Conservation (phyloP, 805 yeast genomes). For the Nakazawaea holstii region DNA sequence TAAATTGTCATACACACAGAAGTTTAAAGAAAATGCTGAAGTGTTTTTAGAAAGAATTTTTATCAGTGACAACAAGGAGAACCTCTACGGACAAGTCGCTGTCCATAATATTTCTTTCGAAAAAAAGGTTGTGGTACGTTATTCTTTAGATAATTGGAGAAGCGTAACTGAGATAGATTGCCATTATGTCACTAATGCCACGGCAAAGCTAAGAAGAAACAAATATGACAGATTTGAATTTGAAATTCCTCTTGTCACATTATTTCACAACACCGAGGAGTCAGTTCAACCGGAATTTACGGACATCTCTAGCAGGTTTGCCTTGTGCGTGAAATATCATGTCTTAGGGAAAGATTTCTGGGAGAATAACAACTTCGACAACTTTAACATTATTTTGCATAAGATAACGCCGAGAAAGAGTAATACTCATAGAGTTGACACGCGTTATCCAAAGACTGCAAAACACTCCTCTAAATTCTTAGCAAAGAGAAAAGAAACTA, state of each 20-base stretch:
- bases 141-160: constrained; percentile 75
- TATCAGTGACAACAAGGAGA: constrained; percentile 51
- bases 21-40: constrained; percentile 30
- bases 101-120: constrained; percentile 70
- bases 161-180: constrained; percentile 70
- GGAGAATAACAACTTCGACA: constrained; percentile 67
- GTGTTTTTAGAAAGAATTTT: constrained; percentile 65
- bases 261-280: constrained; percentile 27
- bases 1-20: constrained; percentile 38
- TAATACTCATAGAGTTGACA: constrained; percentile 1
- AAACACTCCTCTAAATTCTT: constrained; percentile 12
- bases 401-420: constrained; percentile 15
- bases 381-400: constrained; percentile 50
- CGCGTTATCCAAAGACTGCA: constrained; percentile 1
- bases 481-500: constrained; percentile 7
- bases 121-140: constrained; percentile 64
- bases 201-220: constrained; percentile 40
- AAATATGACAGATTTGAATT: constrained; percentile 70
- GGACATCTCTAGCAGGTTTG: constrained; percentile 15
- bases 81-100: constrained; percentile 67
- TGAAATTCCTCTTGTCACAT: constrained; percentile 43
- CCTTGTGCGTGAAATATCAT: constrained; percentile 54
- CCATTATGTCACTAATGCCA: constrained; percentile 49
- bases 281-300: not conserved
- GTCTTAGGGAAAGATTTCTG: constrained; percentile 52